Conservation (phyloP, 345 rosid species). For the Ceriops tagal region DNA sequence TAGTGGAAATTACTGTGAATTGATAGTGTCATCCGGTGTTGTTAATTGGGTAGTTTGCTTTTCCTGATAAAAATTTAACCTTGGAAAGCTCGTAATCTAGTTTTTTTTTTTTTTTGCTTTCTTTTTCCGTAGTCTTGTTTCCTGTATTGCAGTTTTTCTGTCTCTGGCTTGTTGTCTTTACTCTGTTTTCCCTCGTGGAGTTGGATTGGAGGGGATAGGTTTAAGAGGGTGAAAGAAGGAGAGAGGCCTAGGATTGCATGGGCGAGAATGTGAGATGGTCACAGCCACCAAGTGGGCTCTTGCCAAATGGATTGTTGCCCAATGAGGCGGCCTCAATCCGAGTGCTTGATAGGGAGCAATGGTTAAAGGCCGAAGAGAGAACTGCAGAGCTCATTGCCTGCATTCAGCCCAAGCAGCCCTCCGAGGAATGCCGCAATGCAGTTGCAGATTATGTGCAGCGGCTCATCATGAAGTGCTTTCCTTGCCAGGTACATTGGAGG, state of each 20-base stretch:
- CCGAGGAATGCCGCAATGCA: slow-evolving; percentile 70
- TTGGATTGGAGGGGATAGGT: slow-evolving; percentile 7
- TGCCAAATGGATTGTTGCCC: slow-evolving; percentile 76
- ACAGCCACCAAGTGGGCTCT: slow-evolving; percentile 57
- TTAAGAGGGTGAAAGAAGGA: not conserved
- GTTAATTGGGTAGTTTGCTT: slow-evolving; percentile 7
- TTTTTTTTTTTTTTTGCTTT: not conserved
- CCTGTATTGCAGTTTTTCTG: not conserved
- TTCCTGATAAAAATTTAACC: not conserved
- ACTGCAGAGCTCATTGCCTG: slow-evolving; percentile 67
- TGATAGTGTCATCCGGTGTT: not conserved
- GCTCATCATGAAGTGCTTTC: slow-evolving; percentile 71
- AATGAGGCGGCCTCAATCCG: slow-evolving; percentile 64
- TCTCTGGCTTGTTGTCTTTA: not conserved
- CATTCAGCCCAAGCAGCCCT: slow-evolving; percentile 68
- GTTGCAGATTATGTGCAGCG: slow-evolving; percentile 69
- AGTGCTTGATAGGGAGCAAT: slow-evolving; percentile 56
- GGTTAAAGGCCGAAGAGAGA: slow-evolving; percentile 75
- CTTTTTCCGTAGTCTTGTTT: not conserved
- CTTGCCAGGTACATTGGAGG: slow-evolving; percentile 48
- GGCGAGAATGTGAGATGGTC: slow-evolving; percentile 75
- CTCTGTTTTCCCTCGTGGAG: not conserved
- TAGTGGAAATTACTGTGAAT: slow-evolving; percentile 2
- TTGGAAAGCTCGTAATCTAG: not conserved
- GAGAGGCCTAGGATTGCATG: slow-evolving; percentile 51